Percentiles rank a stretch among this genome's conserved stretches.
These are phyloP conservation scores for Casuarina equisetifolia DNA, from an alignment of 306 rosid genomes.

Conservation along the genomic window DNA sequence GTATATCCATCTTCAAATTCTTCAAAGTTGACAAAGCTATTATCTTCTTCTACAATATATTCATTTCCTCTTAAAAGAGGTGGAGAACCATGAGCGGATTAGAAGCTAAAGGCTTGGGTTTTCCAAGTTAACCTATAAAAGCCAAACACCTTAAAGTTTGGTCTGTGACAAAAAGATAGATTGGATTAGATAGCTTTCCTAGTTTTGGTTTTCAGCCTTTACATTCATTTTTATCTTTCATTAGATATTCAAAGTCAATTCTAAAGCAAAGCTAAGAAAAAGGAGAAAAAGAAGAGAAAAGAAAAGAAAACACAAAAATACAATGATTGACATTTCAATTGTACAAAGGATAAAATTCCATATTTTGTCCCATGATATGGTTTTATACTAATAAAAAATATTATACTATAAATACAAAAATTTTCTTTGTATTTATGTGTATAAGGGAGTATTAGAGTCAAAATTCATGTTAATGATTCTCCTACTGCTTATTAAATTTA, in stretches of 20 bases:
- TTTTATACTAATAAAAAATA: neutral
- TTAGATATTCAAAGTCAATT: neutral
- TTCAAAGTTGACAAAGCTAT: neutral
- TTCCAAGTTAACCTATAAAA: conserved; percentile 27
- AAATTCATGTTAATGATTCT: neutral
- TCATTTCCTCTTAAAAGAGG: conserved; percentile 63
- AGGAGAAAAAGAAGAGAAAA: no score
- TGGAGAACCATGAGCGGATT: conserved; percentile 62
- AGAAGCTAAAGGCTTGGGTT: conserved; percentile 63
- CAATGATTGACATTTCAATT: conserved; percentile 16
- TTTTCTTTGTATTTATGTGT: neutral
- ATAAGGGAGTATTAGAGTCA: neutral
- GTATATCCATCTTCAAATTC: no score
- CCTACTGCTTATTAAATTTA: no score
- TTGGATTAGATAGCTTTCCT: neutral
- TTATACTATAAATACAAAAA: neutral
- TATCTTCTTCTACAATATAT: conserved; percentile 52
- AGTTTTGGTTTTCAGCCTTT: neutral
- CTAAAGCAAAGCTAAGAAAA: neutral
- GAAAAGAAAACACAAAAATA: no score
- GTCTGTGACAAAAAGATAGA: neutral
- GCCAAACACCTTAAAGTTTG: neutral
- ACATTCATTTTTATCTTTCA: neutral
- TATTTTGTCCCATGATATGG: neutral
- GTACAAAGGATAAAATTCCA: conserved; percentile 22